phyloP scores from a whole-genome alignment of 2,329 filamentous ascomycete genomes.

The Annulohypoxylon truncatum region DNA sequence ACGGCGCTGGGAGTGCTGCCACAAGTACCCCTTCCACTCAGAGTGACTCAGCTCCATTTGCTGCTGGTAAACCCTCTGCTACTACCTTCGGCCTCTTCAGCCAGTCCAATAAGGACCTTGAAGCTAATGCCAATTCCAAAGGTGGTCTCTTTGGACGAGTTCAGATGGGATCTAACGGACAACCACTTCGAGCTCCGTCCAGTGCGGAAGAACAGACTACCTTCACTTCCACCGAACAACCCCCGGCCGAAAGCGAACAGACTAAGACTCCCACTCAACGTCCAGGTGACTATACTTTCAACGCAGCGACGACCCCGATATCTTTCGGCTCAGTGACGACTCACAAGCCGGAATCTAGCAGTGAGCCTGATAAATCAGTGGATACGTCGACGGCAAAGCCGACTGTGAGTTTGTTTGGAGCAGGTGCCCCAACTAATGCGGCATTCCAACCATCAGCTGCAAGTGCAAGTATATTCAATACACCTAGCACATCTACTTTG shows the following conservation, averaged over 20 bases:
- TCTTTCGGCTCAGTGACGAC: constrained; percentile 41
- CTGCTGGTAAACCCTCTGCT: constrained; percentile 46
- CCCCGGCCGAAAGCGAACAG: constrained; percentile 25
- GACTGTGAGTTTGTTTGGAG: constrained; percentile 39
- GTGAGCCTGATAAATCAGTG: constrained; percentile 50
- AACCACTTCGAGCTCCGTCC: constrained; percentile 47
- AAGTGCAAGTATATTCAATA: constrained; percentile 40
- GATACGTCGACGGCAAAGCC: constrained; percentile 47
- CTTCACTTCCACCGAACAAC: constrained; percentile 26
- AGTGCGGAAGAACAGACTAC: constrained; percentile 36
- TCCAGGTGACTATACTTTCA: constrained; percentile 50
- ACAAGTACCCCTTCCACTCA: constrained; percentile 56
- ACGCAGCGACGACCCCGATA: constrained; percentile 49
- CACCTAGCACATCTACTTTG: constrained; percentile 25
- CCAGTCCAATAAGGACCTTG: constrained; percentile 26
- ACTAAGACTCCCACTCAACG: constrained; percentile 47
- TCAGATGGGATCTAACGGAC: constrained; percentile 49
- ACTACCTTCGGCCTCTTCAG: constrained; percentile 41
- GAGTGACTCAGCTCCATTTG: constrained; percentile 50
- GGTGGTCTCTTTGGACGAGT: constrained; percentile 51
- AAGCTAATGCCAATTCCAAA: constrained; percentile 37
- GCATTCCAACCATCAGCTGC: constrained; percentile 23
- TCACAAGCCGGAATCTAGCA: constrained; percentile 20
- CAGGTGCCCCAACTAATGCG: constrained; percentile 19
- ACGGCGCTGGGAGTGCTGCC: constrained; percentile 56